Conservation (phyloP, 1,139 yeast genomes). For the Zygoascus sp. region DNA sequence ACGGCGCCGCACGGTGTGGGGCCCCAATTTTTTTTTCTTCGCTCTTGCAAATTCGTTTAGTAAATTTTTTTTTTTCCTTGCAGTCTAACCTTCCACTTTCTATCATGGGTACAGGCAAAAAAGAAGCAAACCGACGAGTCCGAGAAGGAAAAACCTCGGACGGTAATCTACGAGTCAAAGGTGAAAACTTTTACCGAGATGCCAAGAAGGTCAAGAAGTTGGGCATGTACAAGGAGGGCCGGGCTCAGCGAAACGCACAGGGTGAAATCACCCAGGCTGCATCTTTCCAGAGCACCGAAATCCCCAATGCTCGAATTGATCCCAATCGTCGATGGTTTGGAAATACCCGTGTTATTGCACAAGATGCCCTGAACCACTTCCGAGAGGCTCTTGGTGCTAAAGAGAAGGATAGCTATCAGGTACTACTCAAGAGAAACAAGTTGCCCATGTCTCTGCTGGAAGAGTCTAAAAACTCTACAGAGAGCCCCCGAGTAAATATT, state of each 20-base stretch:
- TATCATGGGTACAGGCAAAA: conserved; percentile 86
- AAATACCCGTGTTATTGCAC: conserved; percentile 94
- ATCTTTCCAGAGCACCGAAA: conserved; percentile 77
- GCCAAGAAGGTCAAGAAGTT: conserved; percentile 86
- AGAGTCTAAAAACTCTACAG: conserved; percentile 47
- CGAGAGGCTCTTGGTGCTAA: conserved; percentile 91
- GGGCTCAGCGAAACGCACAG: conserved; percentile 76
- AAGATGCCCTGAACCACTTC: conserved; percentile 90
- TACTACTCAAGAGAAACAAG: conserved; percentile 80
- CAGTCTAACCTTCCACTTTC: background rate
- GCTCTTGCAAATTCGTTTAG: background rate
- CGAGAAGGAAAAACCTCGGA: conserved; percentile 73
- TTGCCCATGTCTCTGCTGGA: conserved; percentile 93
- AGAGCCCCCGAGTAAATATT: conserved; percentile 73
- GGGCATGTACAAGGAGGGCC: conserved; percentile 89
- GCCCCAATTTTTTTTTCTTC: background rate
- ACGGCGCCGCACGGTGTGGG: conserved; percentile 3
- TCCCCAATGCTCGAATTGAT: conserved; percentile 89
- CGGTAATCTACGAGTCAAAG: conserved; percentile 90
- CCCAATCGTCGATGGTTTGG: conserved; percentile 98
- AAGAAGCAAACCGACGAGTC: conserved; percentile 79
- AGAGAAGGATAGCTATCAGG: conserved; percentile 82
- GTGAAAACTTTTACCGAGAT: conserved; percentile 92
- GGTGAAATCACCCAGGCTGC: conserved; percentile 91
- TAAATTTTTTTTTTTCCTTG: conserved; percentile 2